Conservation (phyloP, 116 monocot genomes). For the Papilionanthe hybrid region DNA sequence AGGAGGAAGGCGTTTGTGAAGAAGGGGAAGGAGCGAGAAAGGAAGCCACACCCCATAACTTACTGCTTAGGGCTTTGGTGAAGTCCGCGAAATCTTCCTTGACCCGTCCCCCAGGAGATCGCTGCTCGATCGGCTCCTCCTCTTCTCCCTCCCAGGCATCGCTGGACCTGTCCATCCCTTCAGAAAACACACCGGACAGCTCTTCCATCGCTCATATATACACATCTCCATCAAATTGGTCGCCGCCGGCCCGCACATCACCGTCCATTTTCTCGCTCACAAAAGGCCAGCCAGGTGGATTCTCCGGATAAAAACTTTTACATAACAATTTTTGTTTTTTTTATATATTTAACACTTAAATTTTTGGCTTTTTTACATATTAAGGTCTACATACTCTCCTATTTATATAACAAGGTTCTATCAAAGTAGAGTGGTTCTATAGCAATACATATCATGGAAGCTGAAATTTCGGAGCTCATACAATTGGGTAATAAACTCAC, state of each 20-base stretch:
- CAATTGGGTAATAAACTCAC: too few relatives aligned
- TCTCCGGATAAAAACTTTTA: too few relatives aligned
- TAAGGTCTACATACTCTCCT: too few relatives aligned
- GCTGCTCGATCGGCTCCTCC: not conserved
- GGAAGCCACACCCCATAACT: conserved; percentile 78
- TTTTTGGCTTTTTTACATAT: too few relatives aligned
- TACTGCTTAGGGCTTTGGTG: conserved; percentile 60
- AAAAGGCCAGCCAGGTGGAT: not conserved
- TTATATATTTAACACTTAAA: too few relatives aligned
- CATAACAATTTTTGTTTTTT: too few relatives aligned
- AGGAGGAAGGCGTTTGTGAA: conserved; percentile 1
- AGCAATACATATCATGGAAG: too few relatives aligned
- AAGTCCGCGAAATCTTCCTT: conserved; percentile 86
- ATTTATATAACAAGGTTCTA: too few relatives aligned
- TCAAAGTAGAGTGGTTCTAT: too few relatives aligned
- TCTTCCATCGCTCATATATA: not conserved
- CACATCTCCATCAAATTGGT: too few relatives aligned
- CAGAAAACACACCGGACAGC: not conserved
- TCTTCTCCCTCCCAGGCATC: not conserved
- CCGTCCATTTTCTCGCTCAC: not conserved
- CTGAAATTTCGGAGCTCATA: too few relatives aligned
- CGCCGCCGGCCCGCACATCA: not conserved
- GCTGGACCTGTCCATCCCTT: not conserved
- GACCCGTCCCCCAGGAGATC: conserved; percentile 33
- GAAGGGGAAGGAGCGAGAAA: conserved; percentile 77